Conservation (phyloP, 805 yeast species). For the Ogataea pini region DNA sequence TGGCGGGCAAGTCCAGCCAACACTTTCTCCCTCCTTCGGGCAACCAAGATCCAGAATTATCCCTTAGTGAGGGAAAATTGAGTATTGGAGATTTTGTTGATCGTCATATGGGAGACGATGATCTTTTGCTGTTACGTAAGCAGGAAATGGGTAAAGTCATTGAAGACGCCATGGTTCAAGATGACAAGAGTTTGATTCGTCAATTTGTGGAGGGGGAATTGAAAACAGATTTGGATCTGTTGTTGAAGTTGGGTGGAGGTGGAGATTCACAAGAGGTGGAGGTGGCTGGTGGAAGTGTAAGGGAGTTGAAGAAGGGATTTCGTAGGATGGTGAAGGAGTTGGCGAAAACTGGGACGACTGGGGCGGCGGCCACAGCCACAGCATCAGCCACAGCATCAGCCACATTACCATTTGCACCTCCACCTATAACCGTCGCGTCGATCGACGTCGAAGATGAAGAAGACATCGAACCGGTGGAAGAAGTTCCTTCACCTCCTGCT, state of each 20-base stretch:
- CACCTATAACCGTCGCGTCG: background rate
- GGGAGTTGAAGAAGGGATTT: conserved; percentile 32
- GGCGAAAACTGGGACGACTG: conserved; percentile 5
- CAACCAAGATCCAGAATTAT: conserved; percentile 24
- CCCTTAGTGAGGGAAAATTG: conserved; percentile 19
- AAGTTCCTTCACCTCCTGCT: background rate
- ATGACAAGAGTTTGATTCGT: conserved; percentile 71
- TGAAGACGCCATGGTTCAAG: conserved; percentile 72
- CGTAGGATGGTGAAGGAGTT: conserved; percentile 32
- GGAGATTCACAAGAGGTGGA: conserved; percentile 32
- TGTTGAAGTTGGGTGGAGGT: conserved; percentile 45
- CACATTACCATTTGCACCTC: background rate
- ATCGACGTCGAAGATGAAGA: conserved; percentile 1
- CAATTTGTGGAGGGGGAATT: conserved; percentile 62
- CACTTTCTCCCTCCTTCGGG: no score
- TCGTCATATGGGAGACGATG: conserved; percentile 60
- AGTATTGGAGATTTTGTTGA: conserved; percentile 54
- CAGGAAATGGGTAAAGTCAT: conserved; percentile 74
- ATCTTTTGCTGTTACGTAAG: conserved; percentile 71
- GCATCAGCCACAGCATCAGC: background rate
- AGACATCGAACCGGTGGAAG: background rate
- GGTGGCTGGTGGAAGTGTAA: conserved; percentile 16
- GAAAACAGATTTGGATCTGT: conserved; percentile 49
- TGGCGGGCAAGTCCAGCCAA: conserved; percentile 33
- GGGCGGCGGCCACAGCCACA: background rate